These are phyloP conservation scores for Starmerella vaccinii DNA, from an alignment of 805 yeast genomes.

Conservation along the genomic window DNA sequence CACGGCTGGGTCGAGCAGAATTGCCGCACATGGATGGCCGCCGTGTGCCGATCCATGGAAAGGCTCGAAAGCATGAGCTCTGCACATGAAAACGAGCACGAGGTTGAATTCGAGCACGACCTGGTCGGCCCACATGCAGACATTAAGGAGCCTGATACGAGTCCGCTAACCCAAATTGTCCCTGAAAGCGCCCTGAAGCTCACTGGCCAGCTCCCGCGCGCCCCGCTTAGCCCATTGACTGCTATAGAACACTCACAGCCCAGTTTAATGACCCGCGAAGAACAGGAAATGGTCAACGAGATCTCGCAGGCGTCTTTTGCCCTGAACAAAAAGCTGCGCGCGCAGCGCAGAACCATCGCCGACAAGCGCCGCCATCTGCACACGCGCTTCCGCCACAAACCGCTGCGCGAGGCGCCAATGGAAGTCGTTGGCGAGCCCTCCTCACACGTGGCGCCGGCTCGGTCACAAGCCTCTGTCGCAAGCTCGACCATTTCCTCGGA, in stretches of 20 bases:
- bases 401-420: background rate
- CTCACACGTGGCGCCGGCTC: background rate
- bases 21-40: constrained; percentile 11
- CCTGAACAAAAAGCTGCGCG: background rate
- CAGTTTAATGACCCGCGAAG: background rate
- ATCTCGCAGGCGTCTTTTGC: background rate
- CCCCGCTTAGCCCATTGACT: too few relatives aligned
- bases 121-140: too few relatives aligned
- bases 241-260: background rate
- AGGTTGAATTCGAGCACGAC: too few relatives aligned
- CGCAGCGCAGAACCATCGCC: background rate
- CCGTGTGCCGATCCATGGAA: constrained; percentile 18
- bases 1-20: constrained; percentile 17
- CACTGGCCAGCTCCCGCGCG: background rate
- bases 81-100: too few relatives aligned
- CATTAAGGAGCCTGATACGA: background rate
- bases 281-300: background rate
- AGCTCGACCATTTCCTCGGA: background rate
- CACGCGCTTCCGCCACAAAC: background rate
- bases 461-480: background rate
- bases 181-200: background rate
- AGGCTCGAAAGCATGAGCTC: too few relatives aligned
- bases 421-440: background rate
- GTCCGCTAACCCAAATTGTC: too few relatives aligned
- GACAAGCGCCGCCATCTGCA: background rate